These are phyloP conservation scores for Hemileccinum impolitum DNA, from an alignment of 768 basidiomycete genomes.

Conservation along the genomic window DNA sequence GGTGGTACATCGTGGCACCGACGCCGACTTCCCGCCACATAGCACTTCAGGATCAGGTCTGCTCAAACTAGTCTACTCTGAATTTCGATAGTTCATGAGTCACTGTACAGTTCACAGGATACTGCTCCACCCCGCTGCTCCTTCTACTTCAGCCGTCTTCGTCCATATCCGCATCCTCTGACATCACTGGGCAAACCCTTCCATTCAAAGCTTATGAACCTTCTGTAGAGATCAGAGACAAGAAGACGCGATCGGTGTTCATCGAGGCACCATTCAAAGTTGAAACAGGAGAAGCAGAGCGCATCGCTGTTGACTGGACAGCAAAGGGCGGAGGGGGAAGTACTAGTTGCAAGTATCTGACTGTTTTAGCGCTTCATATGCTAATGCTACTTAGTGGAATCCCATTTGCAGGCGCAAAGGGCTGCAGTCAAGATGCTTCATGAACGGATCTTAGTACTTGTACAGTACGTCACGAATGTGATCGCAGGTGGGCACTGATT, in stretches of 20 bases:
- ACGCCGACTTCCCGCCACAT: conserved; percentile 74
- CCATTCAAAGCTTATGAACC: conserved; percentile 95
- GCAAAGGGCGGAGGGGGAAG: conserved; percentile 82
- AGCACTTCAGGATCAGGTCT: conserved; percentile 80
- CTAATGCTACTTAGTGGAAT: conserved; percentile 61
- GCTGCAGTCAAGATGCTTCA: conserved; percentile 97
- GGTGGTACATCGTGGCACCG: conserved; percentile 93
- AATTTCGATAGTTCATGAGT: conserved; percentile 1
- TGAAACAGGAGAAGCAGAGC: conserved; percentile 97
- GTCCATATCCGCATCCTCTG: conserved; percentile 40
- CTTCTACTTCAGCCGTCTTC: conserved; percentile 66
- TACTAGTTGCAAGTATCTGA: conserved; percentile 61
- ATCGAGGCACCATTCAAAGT: conserved; percentile 85
- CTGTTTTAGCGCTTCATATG: background rate
- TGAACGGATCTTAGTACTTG: conserved; percentile 81
- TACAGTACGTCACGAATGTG: conserved; percentile 81
- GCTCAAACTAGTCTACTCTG: background rate
- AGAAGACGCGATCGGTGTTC: conserved; percentile 73
- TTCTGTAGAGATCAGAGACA: conserved; percentile 79
- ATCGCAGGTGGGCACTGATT: conserved; percentile 55
- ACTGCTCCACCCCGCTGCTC: conserved; percentile 87
- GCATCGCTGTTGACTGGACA: conserved; percentile 97
- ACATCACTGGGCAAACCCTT: conserved; percentile 67
- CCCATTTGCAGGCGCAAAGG: conserved; percentile 85
- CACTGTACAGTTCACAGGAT: conserved; percentile 64